Evolutionary conservation across 2,329 filamentous ascomycete genomes (phyloP).

Genomic region (Sporothrix variecibatus): DNA sequence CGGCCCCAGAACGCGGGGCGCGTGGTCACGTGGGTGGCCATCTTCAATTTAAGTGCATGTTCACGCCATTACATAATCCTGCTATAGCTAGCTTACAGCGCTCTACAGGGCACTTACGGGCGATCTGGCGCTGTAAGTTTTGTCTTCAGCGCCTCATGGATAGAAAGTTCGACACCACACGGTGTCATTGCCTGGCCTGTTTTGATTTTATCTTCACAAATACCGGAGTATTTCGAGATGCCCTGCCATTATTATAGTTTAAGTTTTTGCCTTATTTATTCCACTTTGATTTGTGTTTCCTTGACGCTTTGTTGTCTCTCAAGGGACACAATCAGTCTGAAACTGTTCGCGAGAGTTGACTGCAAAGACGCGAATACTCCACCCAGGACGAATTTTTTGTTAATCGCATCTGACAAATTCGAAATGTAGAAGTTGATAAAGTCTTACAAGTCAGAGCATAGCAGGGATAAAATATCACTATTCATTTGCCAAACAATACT

Average conservation of each 20-base stretch:
- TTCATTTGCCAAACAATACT: not conserved
- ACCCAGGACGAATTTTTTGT: not conserved
- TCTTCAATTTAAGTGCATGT: not conserved
- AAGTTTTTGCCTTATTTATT: not conserved
- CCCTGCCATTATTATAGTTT: too few relatives aligned
- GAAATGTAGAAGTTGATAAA: too few relatives aligned
- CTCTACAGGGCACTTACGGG: not conserved
- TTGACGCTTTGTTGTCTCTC: not conserved
- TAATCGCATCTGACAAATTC: not conserved
- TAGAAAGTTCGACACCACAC: too few relatives aligned
- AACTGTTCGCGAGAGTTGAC: not conserved
- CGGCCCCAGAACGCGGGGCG: slow-evolving; percentile 5
- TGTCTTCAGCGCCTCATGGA: not conserved
- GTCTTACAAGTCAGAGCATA: not conserved
- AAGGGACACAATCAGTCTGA: not conserved
- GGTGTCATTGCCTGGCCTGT: too few relatives aligned
- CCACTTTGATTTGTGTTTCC: not conserved
- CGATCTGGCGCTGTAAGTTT: not conserved
- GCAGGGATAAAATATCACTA: not conserved
- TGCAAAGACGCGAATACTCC: too few relatives aligned
- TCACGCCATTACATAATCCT: not conserved
- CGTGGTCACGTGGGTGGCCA: slow-evolving; percentile 1
- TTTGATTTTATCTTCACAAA: too few relatives aligned
- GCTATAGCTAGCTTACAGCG: not conserved
- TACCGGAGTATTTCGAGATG: too few relatives aligned